Evolutionary conservation across 371 early-diverging fungal species (phyloP), one percentile per base, ranked within the genome.

Genomic region (Mortierella sp.): DNA sequence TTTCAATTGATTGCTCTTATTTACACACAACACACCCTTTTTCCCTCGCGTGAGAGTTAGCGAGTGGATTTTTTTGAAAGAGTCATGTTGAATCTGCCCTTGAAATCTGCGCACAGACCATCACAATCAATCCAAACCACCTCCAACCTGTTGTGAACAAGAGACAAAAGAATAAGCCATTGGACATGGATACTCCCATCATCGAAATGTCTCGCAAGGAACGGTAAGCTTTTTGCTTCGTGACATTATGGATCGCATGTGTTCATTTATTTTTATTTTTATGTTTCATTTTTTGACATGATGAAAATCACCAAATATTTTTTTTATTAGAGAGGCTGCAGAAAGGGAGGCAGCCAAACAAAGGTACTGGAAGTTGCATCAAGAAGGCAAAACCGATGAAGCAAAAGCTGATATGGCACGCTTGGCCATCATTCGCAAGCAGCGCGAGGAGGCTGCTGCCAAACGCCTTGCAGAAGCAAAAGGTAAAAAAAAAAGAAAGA

Each of bases 361-460:
- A 45, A 85, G 84, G 47, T 89, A 87, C 78, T 89, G 86, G 88
- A 92, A 92, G 77, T 80, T 89, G 58, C 90, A 89, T 67, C 69
- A 74, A 78, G 92, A 90, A 70, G 92, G 92, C 60, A 91, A 91
- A 84, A 92, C 92, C 2, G 92, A 92, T 41, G 89, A 91, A 72
- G 92, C 92, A 21, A 83, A 88, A 71, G 76, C 88, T 13, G 92
- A 92, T 76, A 74, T 92, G 76, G 92, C 91, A 19, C 85, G 92
- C 24, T 72, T 92, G 69, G 92, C 92, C 19, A 66, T 91, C 65
- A 89, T 92, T 69, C 84, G 86, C 55, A 87, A 92, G 81, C 86
- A 91, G 76, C 85, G 92, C 53, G 92, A 91, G 78, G 91, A 91
- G 78, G 92, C 92, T 38, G 91, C 91, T 41, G 67, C 81, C 52